phyloP scores from a whole-genome alignment of 106 monocot species.

The Posidonia australis region DNA sequence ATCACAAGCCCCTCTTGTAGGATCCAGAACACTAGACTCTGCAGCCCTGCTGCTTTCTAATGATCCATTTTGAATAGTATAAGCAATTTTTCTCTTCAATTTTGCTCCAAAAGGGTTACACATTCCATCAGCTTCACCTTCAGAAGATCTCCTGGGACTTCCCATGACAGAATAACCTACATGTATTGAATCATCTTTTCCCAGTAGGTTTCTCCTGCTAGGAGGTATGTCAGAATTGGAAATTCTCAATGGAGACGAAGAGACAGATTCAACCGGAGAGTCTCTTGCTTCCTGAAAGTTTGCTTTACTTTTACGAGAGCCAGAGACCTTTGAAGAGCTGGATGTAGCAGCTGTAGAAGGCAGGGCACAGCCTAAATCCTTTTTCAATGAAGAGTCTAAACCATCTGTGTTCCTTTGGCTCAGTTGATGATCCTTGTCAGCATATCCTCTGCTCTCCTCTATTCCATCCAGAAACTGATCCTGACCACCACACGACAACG shows the following conservation, averaged over 20 bases:
- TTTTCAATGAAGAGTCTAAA: slow-evolving; percentile 15
- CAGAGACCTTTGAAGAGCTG: slow-evolving; percentile 76
- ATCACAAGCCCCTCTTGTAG: slow-evolving; percentile 10
- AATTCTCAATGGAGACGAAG: slow-evolving; percentile 67
- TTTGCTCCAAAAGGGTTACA: slow-evolving; percentile 10
- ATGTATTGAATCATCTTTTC: slow-evolving; percentile 28
- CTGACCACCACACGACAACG: slow-evolving; percentile 13
- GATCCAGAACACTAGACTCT: slow-evolving; percentile 16
- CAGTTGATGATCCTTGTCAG: slow-evolving; percentile 13
- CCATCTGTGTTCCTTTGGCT: slow-evolving; percentile 11
- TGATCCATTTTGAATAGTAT: slow-evolving; percentile 11
- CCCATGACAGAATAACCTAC: slow-evolving; percentile 15
- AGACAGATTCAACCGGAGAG: slow-evolving; percentile 83
- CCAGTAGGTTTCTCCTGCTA: slow-evolving; percentile 16
- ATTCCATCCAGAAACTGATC: slow-evolving; percentile 12
- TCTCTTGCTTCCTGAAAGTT: slow-evolving; percentile 45
- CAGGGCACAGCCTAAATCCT: slow-evolving; percentile 27
- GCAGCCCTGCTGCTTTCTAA: slow-evolving; percentile 14
- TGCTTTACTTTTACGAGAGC: slow-evolving; percentile 44
- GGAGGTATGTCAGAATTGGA: slow-evolving; percentile 21
- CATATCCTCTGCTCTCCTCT: slow-evolving; percentile 1
- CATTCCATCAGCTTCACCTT: slow-evolving; percentile 24
- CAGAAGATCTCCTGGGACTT: slow-evolving; percentile 21
- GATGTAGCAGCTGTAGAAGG: slow-evolving; percentile 48
- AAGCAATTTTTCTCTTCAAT: slow-evolving; percentile 14